These are phyloP conservation scores for Nicotiana tomentosiformis DNA, from an alignment of 257 asterid genomes.

Conservation along the genomic window DNA sequence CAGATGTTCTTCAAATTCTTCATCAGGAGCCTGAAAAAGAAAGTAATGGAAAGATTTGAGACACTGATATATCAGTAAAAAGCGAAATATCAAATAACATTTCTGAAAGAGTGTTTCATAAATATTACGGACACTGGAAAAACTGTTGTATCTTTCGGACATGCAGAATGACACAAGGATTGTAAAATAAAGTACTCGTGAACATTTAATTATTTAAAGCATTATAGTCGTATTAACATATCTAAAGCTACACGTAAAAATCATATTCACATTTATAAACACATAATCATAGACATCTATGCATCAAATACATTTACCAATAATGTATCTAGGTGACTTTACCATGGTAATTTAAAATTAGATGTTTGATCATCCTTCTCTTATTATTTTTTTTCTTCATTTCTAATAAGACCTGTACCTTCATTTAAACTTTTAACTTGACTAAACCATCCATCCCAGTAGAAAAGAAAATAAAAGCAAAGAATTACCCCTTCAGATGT, in stretches of 20 bases:
- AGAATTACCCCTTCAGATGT: background rate
- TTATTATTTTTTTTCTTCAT: background rate
- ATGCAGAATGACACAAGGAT: background rate
- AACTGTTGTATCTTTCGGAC: background rate
- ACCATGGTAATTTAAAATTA: background rate
- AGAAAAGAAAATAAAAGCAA: background rate
- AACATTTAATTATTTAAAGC: background rate
- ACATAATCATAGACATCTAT: background rate
- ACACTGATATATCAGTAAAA: background rate
- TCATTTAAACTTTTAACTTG: background rate
- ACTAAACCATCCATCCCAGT: no score
- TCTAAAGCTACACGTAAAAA: background rate
- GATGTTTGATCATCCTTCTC: background rate
- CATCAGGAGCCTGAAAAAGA: constrained; percentile 77
- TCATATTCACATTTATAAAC: background rate
- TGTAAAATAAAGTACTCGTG: background rate
- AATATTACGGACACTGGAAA: background rate
- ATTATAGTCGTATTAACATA: background rate
- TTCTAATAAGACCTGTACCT: background rate
- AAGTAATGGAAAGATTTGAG: background rate
- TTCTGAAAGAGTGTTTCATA: background rate
- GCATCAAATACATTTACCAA: background rate
- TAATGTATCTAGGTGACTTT: background rate
- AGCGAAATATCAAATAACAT: background rate
- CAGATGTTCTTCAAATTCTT: constrained; percentile 90